phyloP scores from a whole-genome alignment of 176 grass and related monocot genomes.

The Carex scoparia region DNA sequence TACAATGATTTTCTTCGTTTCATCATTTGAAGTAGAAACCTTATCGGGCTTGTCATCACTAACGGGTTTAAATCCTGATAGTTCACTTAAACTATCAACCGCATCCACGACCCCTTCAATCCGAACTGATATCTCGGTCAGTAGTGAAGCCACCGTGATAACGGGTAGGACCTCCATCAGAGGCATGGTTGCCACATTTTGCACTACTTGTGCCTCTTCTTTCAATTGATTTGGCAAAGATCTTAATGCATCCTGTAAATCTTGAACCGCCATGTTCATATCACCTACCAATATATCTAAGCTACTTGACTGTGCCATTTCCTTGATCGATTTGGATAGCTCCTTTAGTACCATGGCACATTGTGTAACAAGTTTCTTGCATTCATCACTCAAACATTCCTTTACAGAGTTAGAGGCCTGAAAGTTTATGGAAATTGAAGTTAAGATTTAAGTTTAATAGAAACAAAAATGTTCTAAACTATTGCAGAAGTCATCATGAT shows the following conservation, averaged over 20 bases:
- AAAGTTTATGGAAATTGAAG: background rate
- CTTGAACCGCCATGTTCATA: conserved; percentile 66
- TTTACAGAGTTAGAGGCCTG: conserved; percentile 39
- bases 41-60: conserved; percentile 44
- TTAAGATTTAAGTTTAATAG: background rate
- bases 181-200: background rate
- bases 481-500: background rate
- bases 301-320: conserved; percentile 33
- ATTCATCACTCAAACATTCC: conserved; percentile 43
- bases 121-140: conserved; percentile 60
- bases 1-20: conserved; percentile 14
- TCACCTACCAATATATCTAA: conserved; percentile 53
- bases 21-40: conserved; percentile 34
- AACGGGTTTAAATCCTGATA: conserved; percentile 40
- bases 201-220: background rate
- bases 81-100: conserved; percentile 42
- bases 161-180: conserved; percentile 52
- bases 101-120: conserved; percentile 53
- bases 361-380: conserved; percentile 38
- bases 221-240: conserved; percentile 43
- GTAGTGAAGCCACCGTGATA: conserved; percentile 50
- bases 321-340: conserved; percentile 47
- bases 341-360: conserved; percentile 54
- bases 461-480: background rate
- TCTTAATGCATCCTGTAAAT: conserved; percentile 56